Evolutionary conservation across 1,139 yeast species (phyloP).

Genomic region (Pichia sp.): DNA sequence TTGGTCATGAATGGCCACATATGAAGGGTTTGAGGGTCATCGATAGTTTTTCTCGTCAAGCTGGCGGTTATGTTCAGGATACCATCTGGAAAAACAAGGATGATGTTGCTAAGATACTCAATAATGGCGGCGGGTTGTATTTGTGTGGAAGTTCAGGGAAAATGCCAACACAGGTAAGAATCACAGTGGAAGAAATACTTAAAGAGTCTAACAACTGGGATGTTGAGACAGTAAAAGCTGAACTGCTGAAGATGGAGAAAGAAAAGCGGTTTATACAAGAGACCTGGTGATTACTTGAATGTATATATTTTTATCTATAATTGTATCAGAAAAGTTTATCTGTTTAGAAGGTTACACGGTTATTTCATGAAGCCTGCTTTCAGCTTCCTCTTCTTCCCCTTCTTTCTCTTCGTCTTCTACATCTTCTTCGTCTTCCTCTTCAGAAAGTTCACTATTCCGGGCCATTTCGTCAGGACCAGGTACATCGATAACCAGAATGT

Average conservation of each 20-base stretch:
- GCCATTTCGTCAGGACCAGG: constrained; percentile 14
- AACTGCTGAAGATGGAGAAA: constrained; percentile 58
- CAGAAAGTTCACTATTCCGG: not conserved
- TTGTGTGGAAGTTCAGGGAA: constrained; percentile 92
- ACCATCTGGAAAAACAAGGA: constrained; percentile 48
- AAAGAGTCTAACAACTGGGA: constrained; percentile 32
- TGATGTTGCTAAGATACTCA: constrained; percentile 48
- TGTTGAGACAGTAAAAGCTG: constrained; percentile 45
- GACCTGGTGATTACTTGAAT: constrained; percentile 61
- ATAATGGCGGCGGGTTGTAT: constrained; percentile 59
- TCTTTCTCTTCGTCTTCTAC: not conserved
- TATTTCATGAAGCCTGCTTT: not conserved
- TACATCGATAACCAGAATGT: constrained; percentile 13
- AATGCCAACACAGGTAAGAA: constrained; percentile 88
- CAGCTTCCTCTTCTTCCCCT: not conserved
- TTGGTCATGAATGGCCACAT: constrained; percentile 49
- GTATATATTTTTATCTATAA: not conserved
- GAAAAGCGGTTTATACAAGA: constrained; percentile 76
- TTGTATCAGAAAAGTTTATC: not conserved
- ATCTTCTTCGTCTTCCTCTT: constrained; percentile 3
- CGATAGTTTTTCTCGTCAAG: constrained; percentile 63
- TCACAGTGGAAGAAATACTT: constrained; percentile 64
- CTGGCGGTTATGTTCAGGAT: constrained; percentile 64
- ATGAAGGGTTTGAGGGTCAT: constrained; percentile 39
- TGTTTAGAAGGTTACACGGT: constrained; percentile 3